A percentile compares a stretch with the other conserved stretches of the same genome.
Conservation (phyloP, 306 rosid genomes). For the Macrotyloma uniflorum region DNA sequence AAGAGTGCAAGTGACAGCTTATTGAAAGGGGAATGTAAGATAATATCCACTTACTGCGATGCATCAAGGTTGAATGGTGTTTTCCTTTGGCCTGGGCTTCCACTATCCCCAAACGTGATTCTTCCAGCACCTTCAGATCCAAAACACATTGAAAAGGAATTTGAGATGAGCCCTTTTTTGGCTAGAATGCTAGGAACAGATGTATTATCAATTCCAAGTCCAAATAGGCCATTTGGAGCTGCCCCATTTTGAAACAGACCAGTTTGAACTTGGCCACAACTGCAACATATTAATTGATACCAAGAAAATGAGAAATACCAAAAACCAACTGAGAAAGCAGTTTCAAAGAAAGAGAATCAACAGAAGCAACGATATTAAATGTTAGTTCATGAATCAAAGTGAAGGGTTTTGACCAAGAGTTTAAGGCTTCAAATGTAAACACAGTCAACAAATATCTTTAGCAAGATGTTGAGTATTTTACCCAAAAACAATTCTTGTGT, state of each 20-base stretch:
- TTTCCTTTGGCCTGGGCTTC: conserved; percentile 62
- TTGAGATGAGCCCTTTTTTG: conserved; percentile 56
- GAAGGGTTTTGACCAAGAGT: not conserved
- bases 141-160: conserved; percentile 95
- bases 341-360: conserved; percentile 23
- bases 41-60: conserved; percentile 52
- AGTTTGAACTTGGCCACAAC: conserved; percentile 83
- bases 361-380: not conserved
- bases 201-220: conserved; percentile 72
- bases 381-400: not conserved
- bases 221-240: conserved; percentile 91
- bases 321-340: conserved; percentile 13
- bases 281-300: conserved; percentile 43
- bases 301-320: not conserved
- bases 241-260: conserved; percentile 67
- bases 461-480: conserved; percentile 32
- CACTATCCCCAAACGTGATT: conserved; percentile 81
- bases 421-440: not conserved
- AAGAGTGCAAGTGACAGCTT: conserved; percentile 16
- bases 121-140: conserved; percentile 64
- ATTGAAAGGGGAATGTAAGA: conserved; percentile 21
- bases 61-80: conserved; percentile 63
- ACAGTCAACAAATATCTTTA: not conserved
- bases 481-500: conserved; percentile 73
- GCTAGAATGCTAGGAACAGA: conserved; percentile 89